Evolutionary conservation across 1,284 basidiomycete genomes (phyloP).

Genomic region (Moesziomyces parantarcticus): DNA sequence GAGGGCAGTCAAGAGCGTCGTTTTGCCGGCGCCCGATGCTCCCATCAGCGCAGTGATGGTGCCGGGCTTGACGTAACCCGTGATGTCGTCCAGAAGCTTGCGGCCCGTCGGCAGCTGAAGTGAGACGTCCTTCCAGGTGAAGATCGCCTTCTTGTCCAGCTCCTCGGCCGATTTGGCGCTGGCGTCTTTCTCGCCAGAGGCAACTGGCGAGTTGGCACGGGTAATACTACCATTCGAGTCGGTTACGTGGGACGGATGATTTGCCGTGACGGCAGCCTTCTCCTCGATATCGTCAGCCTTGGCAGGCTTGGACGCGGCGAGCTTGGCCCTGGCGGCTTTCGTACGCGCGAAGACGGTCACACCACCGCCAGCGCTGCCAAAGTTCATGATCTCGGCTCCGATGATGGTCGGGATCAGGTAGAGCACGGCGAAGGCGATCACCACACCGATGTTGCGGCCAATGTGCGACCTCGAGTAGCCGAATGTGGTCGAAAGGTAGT

Average conservation of each 20-base stretch:
- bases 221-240: conserved; percentile 39
- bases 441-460: conserved; percentile 71
- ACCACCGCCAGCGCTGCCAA: conserved; percentile 51
- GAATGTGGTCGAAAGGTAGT: conserved; percentile 73
- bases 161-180: conserved; percentile 50
- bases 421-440: conserved; percentile 65
- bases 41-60: conserved; percentile 79
- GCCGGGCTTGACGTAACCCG: conserved; percentile 82
- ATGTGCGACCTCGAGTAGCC: conserved; percentile 72
- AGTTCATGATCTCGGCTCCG: conserved; percentile 53
- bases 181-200: not conserved
- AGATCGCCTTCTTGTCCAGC: conserved; percentile 49
- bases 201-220: conserved; percentile 35
- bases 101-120: conserved; percentile 73
- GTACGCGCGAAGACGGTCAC: conserved; percentile 62
- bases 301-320: conserved; percentile 12
- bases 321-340: conserved; percentile 34
- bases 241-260: not conserved
- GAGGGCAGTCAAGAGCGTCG: conserved; percentile 79
- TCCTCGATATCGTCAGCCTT: conserved; percentile 26
- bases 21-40: conserved; percentile 78
- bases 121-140: conserved; percentile 70
- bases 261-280: conserved; percentile 13
- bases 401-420: conserved; percentile 58
- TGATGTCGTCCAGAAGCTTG: conserved; percentile 78